These are phyloP conservation scores for Wickerhamomyces tratensis DNA, from an alignment of 805 yeast species.

Conservation along the genomic window DNA sequence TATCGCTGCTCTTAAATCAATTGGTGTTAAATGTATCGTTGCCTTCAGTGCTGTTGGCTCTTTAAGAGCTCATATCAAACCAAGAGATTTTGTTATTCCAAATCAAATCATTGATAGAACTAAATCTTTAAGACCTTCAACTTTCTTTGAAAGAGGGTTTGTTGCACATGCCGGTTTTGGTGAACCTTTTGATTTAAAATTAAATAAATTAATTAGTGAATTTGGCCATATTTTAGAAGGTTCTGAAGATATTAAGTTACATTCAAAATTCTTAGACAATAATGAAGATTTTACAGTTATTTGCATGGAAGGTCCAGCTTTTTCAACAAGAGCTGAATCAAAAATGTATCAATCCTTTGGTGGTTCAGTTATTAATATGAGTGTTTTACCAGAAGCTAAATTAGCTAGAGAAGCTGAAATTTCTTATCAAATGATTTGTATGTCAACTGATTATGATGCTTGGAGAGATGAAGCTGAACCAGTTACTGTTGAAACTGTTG, in stretches of 20 bases:
- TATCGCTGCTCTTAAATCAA: slow-evolving; percentile 84
- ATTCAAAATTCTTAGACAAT: slow-evolving; percentile 51
- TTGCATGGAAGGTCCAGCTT: slow-evolving; percentile 99
- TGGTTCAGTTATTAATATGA: slow-evolving; percentile 94
- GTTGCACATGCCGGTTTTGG: slow-evolving; percentile 98
- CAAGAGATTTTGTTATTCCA: slow-evolving; percentile 95
- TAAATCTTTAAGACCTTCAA: slow-evolving; percentile 84
- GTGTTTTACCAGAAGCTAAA: slow-evolving; percentile 94
- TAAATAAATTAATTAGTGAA: slow-evolving; percentile 58
- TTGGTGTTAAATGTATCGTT: slow-evolving; percentile 81
- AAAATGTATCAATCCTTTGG: slow-evolving; percentile 79
- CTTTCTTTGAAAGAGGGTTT: slow-evolving; percentile 78
- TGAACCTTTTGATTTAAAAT: slow-evolving; percentile 81
- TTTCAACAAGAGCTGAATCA: slow-evolving; percentile 95
- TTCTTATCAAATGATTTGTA: slow-evolving; percentile 95
- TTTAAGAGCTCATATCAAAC: slow-evolving; percentile 76
- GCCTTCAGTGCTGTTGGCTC: slow-evolving; percentile 98
- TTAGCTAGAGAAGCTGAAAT: slow-evolving; percentile 97
- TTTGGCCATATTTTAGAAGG: slow-evolving; percentile 43
- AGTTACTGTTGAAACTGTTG: slow-evolving; percentile 96
- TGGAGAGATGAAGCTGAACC: slow-evolving; percentile 96
- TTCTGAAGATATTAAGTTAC: slow-evolving; percentile 40
- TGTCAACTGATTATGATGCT: slow-evolving; percentile 98
- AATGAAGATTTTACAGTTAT: slow-evolving; percentile 73
- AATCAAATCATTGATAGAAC: slow-evolving; percentile 96